Percentiles rank a stretch among this genome's conserved stretches.
phyloP scores from a whole-genome alignment of 208 protist genomes.

The Wallacemonas sp. region DNA sequence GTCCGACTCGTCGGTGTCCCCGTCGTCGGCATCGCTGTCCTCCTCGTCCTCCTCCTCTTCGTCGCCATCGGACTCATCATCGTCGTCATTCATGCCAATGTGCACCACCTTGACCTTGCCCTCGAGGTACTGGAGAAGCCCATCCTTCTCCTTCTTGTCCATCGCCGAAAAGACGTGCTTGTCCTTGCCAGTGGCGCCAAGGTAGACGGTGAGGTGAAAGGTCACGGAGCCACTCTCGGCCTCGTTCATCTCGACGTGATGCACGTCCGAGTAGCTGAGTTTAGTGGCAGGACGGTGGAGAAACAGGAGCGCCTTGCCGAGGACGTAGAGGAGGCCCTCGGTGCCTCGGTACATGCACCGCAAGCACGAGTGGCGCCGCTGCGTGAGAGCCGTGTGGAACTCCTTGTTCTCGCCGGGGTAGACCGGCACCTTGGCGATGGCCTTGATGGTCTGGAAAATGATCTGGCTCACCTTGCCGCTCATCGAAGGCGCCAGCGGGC shows the following conservation, averaged over 20 bases:
- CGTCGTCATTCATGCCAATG: slow-evolving; percentile 31
- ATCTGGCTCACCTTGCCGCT: slow-evolving; percentile 82
- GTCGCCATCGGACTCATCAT: slow-evolving; percentile 56
- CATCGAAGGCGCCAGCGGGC: slow-evolving; percentile 68
- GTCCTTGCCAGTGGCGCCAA: slow-evolving; percentile 34
- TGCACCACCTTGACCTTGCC: slow-evolving; percentile 56
- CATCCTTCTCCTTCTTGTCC: slow-evolving; percentile 70
- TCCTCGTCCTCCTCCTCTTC: slow-evolving; percentile 53
- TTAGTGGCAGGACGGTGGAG: slow-evolving; percentile 79
- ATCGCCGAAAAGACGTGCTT: slow-evolving; percentile 73
- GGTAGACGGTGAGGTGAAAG: slow-evolving; percentile 77
- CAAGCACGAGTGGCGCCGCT: slow-evolving; percentile 57
- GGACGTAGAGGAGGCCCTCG: slow-evolving; percentile 79
- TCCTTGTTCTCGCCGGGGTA: slow-evolving; percentile 83
- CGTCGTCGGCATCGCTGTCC: slow-evolving; percentile 39
- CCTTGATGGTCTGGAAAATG: slow-evolving; percentile 79
- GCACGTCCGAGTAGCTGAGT: slow-evolving; percentile 53
- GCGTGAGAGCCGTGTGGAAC: slow-evolving; percentile 64
- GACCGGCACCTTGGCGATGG: slow-evolving; percentile 69
- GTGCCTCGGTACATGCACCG: slow-evolving; percentile 69
- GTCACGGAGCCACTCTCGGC: slow-evolving; percentile 58
- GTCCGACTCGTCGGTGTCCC: slow-evolving; percentile 40
- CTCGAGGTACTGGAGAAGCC: slow-evolving; percentile 57
- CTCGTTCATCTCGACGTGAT: slow-evolving; percentile 70
- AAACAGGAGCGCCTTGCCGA: slow-evolving; percentile 76